These are phyloP conservation scores for Fusarium mangiferae DNA, from an alignment of 2,329 filamentous ascomycete genomes.

Conservation along the genomic window DNA sequence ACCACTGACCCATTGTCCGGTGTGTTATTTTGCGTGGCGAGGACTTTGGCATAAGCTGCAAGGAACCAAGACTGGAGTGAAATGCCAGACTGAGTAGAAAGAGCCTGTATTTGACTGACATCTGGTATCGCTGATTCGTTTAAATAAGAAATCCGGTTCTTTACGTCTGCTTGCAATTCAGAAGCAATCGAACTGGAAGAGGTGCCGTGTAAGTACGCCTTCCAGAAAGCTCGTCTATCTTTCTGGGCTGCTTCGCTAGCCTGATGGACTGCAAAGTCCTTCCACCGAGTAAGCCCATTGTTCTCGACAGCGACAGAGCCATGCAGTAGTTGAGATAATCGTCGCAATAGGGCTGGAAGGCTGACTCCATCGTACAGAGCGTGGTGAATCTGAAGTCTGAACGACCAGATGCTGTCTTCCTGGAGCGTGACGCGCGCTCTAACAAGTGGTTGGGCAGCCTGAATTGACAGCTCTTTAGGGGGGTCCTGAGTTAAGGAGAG, in stretches of 20 bases:
- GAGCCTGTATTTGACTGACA: conserved; percentile 44
- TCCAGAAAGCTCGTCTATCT: conserved; percentile 54
- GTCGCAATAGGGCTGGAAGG: conserved; percentile 69
- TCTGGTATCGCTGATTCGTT: conserved; percentile 58
- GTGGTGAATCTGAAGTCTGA: conserved; percentile 79
- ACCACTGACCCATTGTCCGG: conserved; percentile 55
- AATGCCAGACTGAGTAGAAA: conserved; percentile 64
- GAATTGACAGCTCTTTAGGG: not conserved
- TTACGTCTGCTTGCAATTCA: not conserved
- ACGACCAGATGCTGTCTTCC: conserved; percentile 34
- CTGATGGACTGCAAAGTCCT: conserved; percentile 28
- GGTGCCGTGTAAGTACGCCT: conserved; percentile 48
- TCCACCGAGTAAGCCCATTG: conserved; percentile 43
- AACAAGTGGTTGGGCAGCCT: conserved; percentile 20
- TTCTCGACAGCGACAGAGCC: not conserved
- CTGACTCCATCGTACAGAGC: conserved; percentile 89
- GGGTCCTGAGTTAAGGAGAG: conserved; percentile 3
- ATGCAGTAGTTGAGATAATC: conserved; percentile 30
- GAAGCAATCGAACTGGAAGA: not conserved
- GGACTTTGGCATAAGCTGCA: conserved; percentile 70
- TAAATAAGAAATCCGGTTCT: conserved; percentile 50
- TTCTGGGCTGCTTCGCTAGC: conserved; percentile 3
- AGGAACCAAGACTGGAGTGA: conserved; percentile 81
- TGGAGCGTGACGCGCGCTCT: conserved; percentile 14
- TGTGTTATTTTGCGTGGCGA: conserved; percentile 48